phyloP scores from a whole-genome alignment of 2,329 filamentous ascomycete species.

The Neonectria ditissima region DNA sequence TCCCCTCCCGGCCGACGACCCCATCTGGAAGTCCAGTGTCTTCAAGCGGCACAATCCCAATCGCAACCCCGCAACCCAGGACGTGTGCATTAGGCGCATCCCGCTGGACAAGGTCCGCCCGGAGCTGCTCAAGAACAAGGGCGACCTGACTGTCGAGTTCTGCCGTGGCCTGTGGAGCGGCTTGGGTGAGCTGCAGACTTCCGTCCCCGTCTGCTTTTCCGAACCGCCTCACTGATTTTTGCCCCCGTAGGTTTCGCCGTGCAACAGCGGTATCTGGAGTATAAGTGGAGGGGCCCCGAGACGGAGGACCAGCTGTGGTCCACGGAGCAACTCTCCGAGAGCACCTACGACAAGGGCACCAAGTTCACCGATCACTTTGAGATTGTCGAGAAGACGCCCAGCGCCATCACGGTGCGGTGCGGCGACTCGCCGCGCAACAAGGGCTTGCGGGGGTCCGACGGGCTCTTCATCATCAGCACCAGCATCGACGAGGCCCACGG shows the following conservation, averaged over 20 bases:
- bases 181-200: slow-evolving; percentile 67
- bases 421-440: slow-evolving; percentile 72
- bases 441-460: slow-evolving; percentile 69
- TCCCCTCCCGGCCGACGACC: slow-evolving; percentile 68
- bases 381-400: slow-evolving; percentile 72
- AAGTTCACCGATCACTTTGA: slow-evolving; percentile 78
- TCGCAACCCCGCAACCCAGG: slow-evolving; percentile 71
- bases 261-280: slow-evolving; percentile 69
- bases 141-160: slow-evolving; percentile 71
- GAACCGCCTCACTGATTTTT: slow-evolving; percentile 4
- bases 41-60: slow-evolving; percentile 72
- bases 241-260: slow-evolving; percentile 62
- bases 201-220: too few relatives aligned
- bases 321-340: slow-evolving; percentile 63
- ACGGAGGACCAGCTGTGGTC: slow-evolving; percentile 73
- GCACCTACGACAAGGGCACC: slow-evolving; percentile 71
- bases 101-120: slow-evolving; percentile 73
- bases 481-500: slow-evolving; percentile 68
- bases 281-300: slow-evolving; percentile 67
- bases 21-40: slow-evolving; percentile 68
- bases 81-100: slow-evolving; percentile 72
- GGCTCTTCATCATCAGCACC: slow-evolving; percentile 74
- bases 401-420: slow-evolving; percentile 71
- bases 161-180: slow-evolving; percentile 76
- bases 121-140: slow-evolving; percentile 71